Base-by-base conservation (phyloP, 106 monocot species). In the Agapanthus africanus region DNA sequence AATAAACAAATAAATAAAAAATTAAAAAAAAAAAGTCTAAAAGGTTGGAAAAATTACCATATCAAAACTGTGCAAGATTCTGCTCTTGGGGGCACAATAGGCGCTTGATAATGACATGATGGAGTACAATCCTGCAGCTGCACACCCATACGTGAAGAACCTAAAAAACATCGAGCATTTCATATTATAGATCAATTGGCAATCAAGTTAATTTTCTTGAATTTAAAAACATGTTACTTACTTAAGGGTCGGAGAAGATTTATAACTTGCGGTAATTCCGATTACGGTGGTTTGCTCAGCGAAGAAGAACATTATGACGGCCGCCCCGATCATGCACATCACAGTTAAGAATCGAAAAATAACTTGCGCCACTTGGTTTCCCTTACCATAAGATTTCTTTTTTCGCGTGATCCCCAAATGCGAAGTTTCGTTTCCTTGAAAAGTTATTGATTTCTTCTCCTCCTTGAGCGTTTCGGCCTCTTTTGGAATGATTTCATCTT, bases 111-210 rank as follows among this genome's bases (percentile, higher is more conserved):
- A 9, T 14, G 70, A 54, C 32, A 70, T 2, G 37, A 54, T 10
- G 22, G 50, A 70, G 54, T 70, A 70, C 46, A 27, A 35, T 13
- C 34, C 18, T 0, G n/a, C 54, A 1, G 32, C 14, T 1, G 22
- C 70, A 37, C 27, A 52, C 54, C 54, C 70, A 27, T 36, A 54
- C 9, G 54, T 2, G 25, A 70, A 56, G 70, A 70, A 54, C 70
- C 54, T 70, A 26, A 5, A 67, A 19, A 47, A 47, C 13, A 47
- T 19, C 46, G 16, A 47, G 1, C 46, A 47, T 19, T 13, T 47
- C 3, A 15, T 47, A 47, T 2, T n/a, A n/a, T n/a, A n/a, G n/a
- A n/a, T n/a, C n/a, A n/a, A n/a, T n/a, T n/a, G n/a, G n/a, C n/a
- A n/a, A n/a, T n/a, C n/a, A n/a, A n/a, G n/a, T n/a, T n/a, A n/a